Evolutionary conservation across 345 rosid species (phyloP).

Genomic region (Carallia brachiata): DNA sequence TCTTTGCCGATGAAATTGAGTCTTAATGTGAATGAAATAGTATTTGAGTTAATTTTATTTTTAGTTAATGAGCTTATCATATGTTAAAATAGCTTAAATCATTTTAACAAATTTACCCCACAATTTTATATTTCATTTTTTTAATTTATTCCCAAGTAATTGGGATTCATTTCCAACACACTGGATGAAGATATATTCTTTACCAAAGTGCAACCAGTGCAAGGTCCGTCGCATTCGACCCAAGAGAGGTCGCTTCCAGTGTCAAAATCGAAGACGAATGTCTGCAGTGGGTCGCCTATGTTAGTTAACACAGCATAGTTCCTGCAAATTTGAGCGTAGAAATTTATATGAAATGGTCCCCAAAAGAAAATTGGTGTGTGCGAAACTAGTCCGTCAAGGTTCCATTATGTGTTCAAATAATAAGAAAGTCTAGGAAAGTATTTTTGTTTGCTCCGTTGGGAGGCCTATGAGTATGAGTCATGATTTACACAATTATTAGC

Average conservation of each 20-base stretch:
- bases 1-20: no score
- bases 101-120: no score
- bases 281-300: conserved; percentile 77
- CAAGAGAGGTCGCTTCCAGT: conserved; percentile 95
- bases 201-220: conserved; percentile 80
- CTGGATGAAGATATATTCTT: neutral
- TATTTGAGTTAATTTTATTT: no score
- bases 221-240: conserved; percentile 97
- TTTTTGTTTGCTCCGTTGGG: no score
- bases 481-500: no score
- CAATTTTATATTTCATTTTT: no score
- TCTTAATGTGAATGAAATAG: no score
- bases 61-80: no score
- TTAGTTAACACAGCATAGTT: conserved; percentile 58
- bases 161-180: no score
- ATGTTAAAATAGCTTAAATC: no score
- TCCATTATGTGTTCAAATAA: neutral
- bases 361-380: neutral
- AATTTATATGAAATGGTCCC: neutral
- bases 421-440: neutral
- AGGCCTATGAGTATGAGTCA: no score
- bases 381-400: neutral
- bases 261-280: conserved; percentile 80
- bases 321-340: conserved; percentile 37
- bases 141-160: no score